Evolutionary conservation across 2,329 filamentous ascomycete species (phyloP).

Genomic region (Colletotrichum spaethianum): DNA sequence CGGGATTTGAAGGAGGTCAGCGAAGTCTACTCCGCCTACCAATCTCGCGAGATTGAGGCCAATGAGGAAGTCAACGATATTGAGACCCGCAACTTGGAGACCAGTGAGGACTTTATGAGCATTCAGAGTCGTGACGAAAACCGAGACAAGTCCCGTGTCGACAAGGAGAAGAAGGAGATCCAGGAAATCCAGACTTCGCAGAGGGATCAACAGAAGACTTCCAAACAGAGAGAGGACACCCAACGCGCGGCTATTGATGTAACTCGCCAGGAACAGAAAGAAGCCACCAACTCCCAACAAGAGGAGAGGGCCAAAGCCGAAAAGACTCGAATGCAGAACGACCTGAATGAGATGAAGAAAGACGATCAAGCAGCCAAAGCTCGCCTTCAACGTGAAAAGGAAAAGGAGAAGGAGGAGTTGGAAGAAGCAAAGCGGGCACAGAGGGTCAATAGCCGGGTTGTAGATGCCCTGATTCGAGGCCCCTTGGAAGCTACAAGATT

Average conservation of each 20-base stretch:
- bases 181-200: not conserved
- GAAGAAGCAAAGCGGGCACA: not conserved
- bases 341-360: not conserved
- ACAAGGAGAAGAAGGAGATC: constrained; percentile 6
- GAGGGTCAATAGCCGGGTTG: not conserved
- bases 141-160: not conserved
- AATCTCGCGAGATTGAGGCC: not conserved
- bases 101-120: not conserved
- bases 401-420: constrained; percentile 14
- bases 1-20: not conserved
- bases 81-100: not conserved
- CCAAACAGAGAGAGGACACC: not conserved
- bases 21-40: not conserved
- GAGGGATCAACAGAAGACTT: not conserved
- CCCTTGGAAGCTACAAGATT: not conserved
- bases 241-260: not conserved
- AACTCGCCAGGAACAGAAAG: not conserved
- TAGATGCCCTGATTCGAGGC: not conserved
- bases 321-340: not conserved
- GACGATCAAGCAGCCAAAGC: not conserved
- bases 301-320: not conserved
- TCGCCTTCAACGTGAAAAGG: not conserved
- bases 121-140: not conserved
- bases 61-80: not conserved
- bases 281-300: not conserved